Base-by-base conservation (phyloP, 177 flowering plant genomes). In the Tripterygium wilfordii region DNA sequence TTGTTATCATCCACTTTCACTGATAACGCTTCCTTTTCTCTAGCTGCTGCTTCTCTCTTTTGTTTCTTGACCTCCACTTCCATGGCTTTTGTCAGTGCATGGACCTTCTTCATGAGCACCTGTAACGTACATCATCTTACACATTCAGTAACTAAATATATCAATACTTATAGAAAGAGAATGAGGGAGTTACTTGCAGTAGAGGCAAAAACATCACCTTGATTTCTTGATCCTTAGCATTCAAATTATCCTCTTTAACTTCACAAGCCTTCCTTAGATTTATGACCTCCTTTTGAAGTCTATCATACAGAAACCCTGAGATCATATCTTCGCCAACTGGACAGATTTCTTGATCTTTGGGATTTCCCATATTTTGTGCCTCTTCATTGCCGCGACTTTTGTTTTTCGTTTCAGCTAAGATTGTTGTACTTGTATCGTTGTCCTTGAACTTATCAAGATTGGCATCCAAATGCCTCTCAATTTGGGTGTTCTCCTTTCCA, bases 231-330 rank as follows among this genome's bases (percentile, higher is more conserved):
- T 85, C 87, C 64, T 83, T 92, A 10, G 73, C 57, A 42, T 44
- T 57, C 68, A 83, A 67, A 49, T 21, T 54, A 29, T 53, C 60
- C 6, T 88, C 87, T 69, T 80, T 86, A 45, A 55, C 66, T 60
- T 77, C 85, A 48, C 78, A 75, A 10, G 13, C 20, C 75, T 76
- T 88, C 66, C 87, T 76, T 40, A 88, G 54, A 55, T 35, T 66
- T 46, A 88, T 58, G 16, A 92, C 94, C 65, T 92, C 95, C 48
- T 66, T 88, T 46, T 88, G 96, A 55, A 88, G 72, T 61, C 74
- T 69, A 47, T 92, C 95, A 58, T 88, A 92, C 49, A 92, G 60
- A 64, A 78, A 82, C 10, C 96, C 98, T 2, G 96, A 92, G 25
- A 92, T 83, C 39, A 68, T 36, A 57, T 88, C 96, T 48, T 73